Percentiles rank a stretch among this genome's conserved stretches.
Evolutionary conservation across 495 filamentous ascomycete species (phyloP).

Genomic region (Aspergillus asperescens): DNA sequence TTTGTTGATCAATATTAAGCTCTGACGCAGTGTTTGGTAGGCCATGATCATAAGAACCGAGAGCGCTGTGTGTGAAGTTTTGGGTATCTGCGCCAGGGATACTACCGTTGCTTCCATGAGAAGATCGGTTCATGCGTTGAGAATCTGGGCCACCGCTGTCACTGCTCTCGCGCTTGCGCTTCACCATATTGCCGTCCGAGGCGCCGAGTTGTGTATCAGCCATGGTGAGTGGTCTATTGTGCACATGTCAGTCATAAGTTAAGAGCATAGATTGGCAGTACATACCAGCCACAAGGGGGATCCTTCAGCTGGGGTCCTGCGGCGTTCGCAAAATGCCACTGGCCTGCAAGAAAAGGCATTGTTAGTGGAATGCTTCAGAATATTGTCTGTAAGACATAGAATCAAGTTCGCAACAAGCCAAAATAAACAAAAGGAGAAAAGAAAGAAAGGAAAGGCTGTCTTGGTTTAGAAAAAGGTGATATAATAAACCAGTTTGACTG

Average conservation of each 20-base stretch:
- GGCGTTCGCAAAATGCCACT: not conserved
- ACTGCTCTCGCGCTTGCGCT: conserved; percentile 43
- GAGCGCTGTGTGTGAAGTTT: conserved; percentile 37
- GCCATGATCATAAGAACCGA: conserved; percentile 39
- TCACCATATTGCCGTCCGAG: conserved; percentile 34
- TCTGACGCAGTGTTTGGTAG: conserved; percentile 35
- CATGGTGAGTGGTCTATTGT: conserved; percentile 24
- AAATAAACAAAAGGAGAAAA: too few species aligned
- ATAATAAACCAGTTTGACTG: too few species aligned
- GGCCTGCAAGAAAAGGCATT: not conserved
- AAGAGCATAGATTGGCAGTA: not conserved
- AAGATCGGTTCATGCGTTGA: conserved; percentile 41
- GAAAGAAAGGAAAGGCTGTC: too few species aligned
- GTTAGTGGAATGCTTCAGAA: not conserved
- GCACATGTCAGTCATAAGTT: conserved; percentile 17
- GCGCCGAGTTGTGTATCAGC: conserved; percentile 41
- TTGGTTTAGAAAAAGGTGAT: not conserved
- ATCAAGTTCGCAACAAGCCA: too few species aligned
- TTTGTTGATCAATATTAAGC: conserved; percentile 46
- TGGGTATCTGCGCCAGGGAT: conserved; percentile 34
- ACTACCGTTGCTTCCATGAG: conserved; percentile 45
- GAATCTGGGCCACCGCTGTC: conserved; percentile 41
- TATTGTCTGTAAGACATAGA: not conserved
- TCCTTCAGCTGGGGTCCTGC: not conserved
- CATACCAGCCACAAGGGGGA: conserved; percentile 4